A percentile compares a stretch with the other conserved stretches of the same genome.
phyloP scores from a whole-genome alignment of 2,329 filamentous ascomycete species.

The Didymella segeticola region DNA sequence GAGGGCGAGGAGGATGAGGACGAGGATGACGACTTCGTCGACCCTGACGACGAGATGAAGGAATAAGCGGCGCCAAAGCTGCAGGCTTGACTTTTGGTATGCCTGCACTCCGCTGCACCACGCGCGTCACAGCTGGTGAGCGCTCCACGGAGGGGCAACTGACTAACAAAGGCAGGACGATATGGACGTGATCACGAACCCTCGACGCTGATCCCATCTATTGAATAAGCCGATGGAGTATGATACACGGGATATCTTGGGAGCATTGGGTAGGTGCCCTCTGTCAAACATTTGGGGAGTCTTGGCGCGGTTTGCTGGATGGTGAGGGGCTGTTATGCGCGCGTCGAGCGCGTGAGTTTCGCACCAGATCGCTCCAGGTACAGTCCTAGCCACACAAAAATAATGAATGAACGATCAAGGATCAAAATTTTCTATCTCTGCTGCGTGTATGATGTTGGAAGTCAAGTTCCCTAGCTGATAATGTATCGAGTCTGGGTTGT shows the following conservation, averaged over 20 bases:
- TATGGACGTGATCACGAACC: conserved; percentile 29
- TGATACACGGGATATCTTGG: conserved; percentile 25
- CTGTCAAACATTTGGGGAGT: conserved; percentile 22
- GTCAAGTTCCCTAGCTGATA: neutral
- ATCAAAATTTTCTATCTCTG: neutral
- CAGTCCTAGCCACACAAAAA: conserved; percentile 24
- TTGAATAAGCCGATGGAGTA: conserved; percentile 12
- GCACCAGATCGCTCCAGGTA: conserved; percentile 13
- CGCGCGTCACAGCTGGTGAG: neutral
- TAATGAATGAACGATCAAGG: conserved; percentile 15
- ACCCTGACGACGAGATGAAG: conserved; percentile 73
- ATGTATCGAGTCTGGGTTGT: neutral
- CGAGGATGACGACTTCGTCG: conserved; percentile 73
- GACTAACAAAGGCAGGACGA: conserved; percentile 20
- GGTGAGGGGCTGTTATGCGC: conserved; percentile 23
- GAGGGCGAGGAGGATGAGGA: conserved; percentile 78
- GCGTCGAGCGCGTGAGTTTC: conserved; percentile 17
- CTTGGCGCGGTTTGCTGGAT: conserved; percentile 34
- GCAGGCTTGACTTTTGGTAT: conserved; percentile 29
- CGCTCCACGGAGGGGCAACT: neutral
- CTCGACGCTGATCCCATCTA: conserved; percentile 21
- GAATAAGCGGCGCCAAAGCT: conserved; percentile 50
- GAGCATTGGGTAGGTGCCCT: conserved; percentile 35
- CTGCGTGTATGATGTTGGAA: too few species aligned
- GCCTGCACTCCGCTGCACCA: conserved; percentile 1